Base-by-base conservation (phyloP, 495 filamentous ascomycete genomes). In the Lasiosphaeria hispida region DNA sequence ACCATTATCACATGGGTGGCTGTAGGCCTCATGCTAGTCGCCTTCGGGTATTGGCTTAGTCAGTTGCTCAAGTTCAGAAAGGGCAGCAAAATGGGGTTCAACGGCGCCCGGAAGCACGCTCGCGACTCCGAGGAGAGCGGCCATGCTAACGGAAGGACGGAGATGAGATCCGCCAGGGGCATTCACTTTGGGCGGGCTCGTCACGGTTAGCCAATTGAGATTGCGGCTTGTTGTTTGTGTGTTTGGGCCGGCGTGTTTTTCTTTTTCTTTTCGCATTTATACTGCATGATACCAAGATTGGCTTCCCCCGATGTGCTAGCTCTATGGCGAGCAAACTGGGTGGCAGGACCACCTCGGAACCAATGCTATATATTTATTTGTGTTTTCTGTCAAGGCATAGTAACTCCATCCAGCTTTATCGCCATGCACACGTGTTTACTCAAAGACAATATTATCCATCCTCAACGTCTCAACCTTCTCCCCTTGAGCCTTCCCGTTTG, bases 1-100 rank as follows among this genome's bases (percentile, higher is more conserved):
- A 65, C 69, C 37, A 63, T 61, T 18, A 69, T 92, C n/a, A 81
- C 86, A 0, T 89, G 87, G 59, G 78, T 83, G 1, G 82, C 87
- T 35, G 77, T 86, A 14, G 88, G 80, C 0, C 79, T 83, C 10
- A 75, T 89, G 48, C 71, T 80, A 2, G 76, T 80, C 11, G 80
- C 86, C 50, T 75, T 85, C 35, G 67, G 78, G 1, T 74, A 83
- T 43, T 74, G 84, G 55, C 70, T 87, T 63, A 84, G 39, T 18
- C 37, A 53, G 47, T 11, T 59, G 23, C 0, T 61, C 13, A 19
- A 44, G 33, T 55, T 40, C 49, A 38, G 33, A 33, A 64, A 47
- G n/a, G 53, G 53, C 3, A 53, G 47, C 35, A 58, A 33, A 10
- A 60, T 56, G 57, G 34, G 34, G n/a, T n/a, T 6, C 2, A 19